phyloP scores from a whole-genome alignment of 306 rosid genomes.

The Inga leiocalycina region DNA sequence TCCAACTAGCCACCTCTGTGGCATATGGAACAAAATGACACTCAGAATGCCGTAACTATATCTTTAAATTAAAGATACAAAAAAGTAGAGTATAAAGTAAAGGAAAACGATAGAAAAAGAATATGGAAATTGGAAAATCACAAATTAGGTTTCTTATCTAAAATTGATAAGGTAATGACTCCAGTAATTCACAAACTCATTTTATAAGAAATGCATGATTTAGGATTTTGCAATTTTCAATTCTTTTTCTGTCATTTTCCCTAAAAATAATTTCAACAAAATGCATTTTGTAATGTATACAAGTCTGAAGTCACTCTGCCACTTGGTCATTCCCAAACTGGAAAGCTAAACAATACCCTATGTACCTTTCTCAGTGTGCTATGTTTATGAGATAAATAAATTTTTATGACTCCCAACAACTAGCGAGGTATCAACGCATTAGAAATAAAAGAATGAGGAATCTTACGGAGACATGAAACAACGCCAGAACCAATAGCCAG shows the following conservation, averaged over 20 bases:
- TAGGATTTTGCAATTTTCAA: too few relatives aligned
- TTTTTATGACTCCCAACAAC: neutral
- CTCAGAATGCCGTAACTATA: too few relatives aligned
- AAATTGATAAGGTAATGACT: too few relatives aligned
- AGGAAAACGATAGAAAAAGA: too few relatives aligned
- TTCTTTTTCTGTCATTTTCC: too few relatives aligned
- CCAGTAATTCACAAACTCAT: too few relatives aligned
- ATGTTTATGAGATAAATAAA: neutral
- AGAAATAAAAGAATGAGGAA: neutral
- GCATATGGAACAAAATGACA: neutral
- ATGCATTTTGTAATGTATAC: neutral
- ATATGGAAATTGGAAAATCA: too few relatives aligned
- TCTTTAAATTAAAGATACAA: too few relatives aligned
- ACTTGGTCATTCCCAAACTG: neutral
- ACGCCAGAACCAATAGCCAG: slow-evolving; percentile 67
- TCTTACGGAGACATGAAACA: slow-evolving; percentile 83
- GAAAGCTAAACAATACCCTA: neutral
- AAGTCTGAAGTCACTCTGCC: neutral
- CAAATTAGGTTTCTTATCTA: too few relatives aligned
- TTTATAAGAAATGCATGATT: too few relatives aligned
- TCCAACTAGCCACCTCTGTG: slow-evolving; percentile 93
- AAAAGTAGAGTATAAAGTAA: too few relatives aligned
- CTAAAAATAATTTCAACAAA: too few relatives aligned
- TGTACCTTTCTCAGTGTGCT: neutral
- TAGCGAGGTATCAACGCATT: neutral